Evolutionary conservation across 2,329 filamentous ascomycete species (phyloP).

Genomic region (Leptographium radiaticola): DNA sequence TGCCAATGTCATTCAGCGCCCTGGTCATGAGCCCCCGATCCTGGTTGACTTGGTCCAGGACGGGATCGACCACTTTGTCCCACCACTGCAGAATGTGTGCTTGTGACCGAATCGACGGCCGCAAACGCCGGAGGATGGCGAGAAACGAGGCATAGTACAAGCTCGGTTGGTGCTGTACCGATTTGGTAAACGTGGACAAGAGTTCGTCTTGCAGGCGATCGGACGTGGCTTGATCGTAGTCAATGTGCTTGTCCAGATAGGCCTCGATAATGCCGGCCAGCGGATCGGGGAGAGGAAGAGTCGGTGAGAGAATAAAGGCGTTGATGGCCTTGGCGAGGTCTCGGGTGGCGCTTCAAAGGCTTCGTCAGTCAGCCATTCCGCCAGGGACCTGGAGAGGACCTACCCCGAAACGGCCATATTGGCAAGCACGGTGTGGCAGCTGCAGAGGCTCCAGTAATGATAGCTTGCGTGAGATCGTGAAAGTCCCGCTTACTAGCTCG

Average conservation of each 20-base stretch:
- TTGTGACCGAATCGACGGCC: conserved; percentile 49
- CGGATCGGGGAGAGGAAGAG: conserved; percentile 52
- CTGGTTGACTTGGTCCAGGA: conserved; percentile 39
- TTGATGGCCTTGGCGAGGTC: conserved; percentile 47
- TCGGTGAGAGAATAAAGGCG: conserved; percentile 33
- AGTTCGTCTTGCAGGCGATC: conserved; percentile 65
- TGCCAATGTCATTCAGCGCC: conserved; percentile 49
- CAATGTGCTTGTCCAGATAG: conserved; percentile 55
- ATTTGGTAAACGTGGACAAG: conserved; percentile 49
- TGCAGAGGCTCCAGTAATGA: background rate
- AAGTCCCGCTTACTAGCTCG: background rate
- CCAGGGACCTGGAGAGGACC: background rate
- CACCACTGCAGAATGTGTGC: conserved; percentile 59
- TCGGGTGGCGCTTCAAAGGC: conserved; percentile 36
- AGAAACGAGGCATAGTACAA: conserved; percentile 53
- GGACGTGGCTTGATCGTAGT: conserved; percentile 53
- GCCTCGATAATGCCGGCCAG: conserved; percentile 46
- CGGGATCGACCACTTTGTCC: conserved; percentile 45
- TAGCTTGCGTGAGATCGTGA: background rate
- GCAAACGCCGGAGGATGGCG: conserved; percentile 48
- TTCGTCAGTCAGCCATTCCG: background rate
- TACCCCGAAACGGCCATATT: background rate
- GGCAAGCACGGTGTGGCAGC: background rate
- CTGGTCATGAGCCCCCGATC: conserved; percentile 53
- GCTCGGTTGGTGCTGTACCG: conserved; percentile 41